These are phyloP conservation scores for Bimuria novae-zelandiae DNA, from an alignment of 2,329 filamentous ascomycete genomes.

Conservation along the genomic window DNA sequence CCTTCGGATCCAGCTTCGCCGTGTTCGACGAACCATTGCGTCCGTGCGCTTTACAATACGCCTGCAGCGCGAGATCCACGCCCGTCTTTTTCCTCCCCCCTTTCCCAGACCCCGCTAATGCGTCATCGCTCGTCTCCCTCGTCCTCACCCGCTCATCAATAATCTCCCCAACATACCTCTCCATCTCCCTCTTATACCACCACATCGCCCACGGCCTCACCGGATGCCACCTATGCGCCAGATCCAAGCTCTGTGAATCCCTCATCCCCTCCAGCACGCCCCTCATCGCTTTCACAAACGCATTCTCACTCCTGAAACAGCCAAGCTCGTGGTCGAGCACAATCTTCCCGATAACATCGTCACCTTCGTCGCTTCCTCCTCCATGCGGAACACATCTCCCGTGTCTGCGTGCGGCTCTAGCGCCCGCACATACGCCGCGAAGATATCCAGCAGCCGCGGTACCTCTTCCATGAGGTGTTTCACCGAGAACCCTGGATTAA, in stretches of 20 bases:
- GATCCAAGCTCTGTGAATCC: conserved; percentile 39
- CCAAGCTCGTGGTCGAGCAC: conserved; percentile 46
- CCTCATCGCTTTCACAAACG: conserved; percentile 45
- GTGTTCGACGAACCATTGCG: conserved; percentile 18
- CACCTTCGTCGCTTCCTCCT: conserved; percentile 46
- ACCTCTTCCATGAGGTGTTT: conserved; percentile 47
- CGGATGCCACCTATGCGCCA: conserved; percentile 44
- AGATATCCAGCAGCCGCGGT: conserved; percentile 44
- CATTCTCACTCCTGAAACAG: conserved; percentile 40
- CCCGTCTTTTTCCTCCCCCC: conserved; percentile 38
- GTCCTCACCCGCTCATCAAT: conserved; percentile 46
- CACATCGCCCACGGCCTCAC: conserved; percentile 39
- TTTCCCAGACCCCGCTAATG: too few relatives aligned
- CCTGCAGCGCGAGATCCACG: conserved; percentile 47
- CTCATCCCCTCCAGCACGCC: conserved; percentile 42
- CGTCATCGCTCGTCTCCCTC: conserved; percentile 26
- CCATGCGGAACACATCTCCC: conserved; percentile 47
- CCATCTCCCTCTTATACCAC: conserved; percentile 45
- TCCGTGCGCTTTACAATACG: conserved; percentile 44
- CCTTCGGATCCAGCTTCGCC: conserved; percentile 28
- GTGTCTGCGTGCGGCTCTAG: conserved; percentile 42
- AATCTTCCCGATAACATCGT: conserved; percentile 51
- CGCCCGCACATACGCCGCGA: conserved; percentile 36
- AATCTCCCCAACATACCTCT: conserved; percentile 41
- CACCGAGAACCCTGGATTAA: conserved; percentile 50